Conservation (phyloP, 345 rosid genomes). For the Syzygium oleosum region DNA sequence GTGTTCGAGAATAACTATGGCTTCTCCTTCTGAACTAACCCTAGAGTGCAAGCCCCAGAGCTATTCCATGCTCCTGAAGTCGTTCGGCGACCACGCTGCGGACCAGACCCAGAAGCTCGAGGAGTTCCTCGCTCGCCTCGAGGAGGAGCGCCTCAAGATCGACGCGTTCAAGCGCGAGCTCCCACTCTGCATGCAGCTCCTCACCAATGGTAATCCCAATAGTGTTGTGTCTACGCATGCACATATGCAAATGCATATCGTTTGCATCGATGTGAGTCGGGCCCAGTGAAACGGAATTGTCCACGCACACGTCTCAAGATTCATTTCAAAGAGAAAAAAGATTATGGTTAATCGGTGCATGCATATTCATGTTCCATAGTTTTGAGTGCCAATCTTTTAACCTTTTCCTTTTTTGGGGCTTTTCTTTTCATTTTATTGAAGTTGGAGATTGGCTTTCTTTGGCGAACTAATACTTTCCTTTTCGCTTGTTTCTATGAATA, state of each 20-base stretch:
- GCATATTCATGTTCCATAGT: conserved; percentile 14
- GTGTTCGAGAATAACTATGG: conserved; percentile 21
- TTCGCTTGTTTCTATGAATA: conserved; percentile 6
- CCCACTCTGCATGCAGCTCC: conserved; percentile 99
- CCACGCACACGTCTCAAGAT: neutral
- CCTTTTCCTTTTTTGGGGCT: conserved; percentile 13
- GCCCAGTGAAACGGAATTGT: neutral
- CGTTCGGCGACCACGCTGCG: conserved; percentile 45
- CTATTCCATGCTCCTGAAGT: conserved; percentile 82
- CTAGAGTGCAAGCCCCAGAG: conserved; percentile 83
- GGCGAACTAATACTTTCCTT: conserved; percentile 3
- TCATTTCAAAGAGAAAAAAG: neutral
- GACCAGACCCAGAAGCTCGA: conserved; percentile 72
- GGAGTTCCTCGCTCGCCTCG: conserved; percentile 74
- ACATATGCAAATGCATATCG: neutral
- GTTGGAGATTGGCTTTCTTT: conserved; percentile 23
- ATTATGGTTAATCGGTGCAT: neutral
- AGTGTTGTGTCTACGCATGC: neutral
- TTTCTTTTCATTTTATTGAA: conserved; percentile 23
- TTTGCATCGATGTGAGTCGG: neutral
- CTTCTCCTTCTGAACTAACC: conserved; percentile 73
- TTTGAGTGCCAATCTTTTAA: neutral
- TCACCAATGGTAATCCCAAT: conserved; percentile 58
- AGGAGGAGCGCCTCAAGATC: conserved; percentile 91
- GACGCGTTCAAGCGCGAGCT: conserved; percentile 99